Conservation (phyloP, 768 basidiomycete species). For the Tulasnella sp. region DNA sequence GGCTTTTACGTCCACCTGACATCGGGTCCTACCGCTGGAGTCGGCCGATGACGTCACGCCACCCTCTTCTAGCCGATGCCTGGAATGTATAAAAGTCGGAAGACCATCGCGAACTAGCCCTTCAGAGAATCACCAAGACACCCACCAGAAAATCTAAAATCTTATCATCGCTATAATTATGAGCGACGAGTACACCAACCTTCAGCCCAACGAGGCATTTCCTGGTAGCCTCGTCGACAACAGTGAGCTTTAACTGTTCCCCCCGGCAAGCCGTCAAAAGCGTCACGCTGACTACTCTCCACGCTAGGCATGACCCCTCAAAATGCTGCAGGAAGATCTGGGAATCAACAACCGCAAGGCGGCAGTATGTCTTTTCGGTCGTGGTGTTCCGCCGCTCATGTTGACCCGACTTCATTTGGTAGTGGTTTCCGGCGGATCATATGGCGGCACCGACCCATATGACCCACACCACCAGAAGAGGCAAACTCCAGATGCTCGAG, state of each 20-base stretch:
- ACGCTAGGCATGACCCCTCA: background rate
- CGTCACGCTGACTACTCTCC: background rate
- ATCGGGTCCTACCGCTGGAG: background rate
- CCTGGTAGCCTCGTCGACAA: background rate
- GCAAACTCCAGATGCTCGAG: background rate
- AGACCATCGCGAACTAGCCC: background rate
- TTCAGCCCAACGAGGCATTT: background rate
- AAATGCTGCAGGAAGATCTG: conserved; percentile 1
- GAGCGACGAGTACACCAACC: background rate
- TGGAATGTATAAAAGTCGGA: background rate
- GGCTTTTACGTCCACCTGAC: background rate
- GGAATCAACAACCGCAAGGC: background rate
- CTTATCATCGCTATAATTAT: background rate
- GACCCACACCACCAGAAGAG: background rate
- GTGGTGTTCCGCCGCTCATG: background rate
- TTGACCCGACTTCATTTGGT: background rate
- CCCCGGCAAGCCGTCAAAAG: background rate
- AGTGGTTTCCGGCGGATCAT: background rate
- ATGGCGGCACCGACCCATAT: background rate
- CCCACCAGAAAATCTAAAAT: background rate
- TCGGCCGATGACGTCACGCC: background rate
- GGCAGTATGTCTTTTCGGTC: background rate
- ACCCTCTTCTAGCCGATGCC: background rate
- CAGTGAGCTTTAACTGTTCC: background rate
- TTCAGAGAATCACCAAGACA: background rate